Evolutionary conservation across 192 early-diverging fungal species (phyloP).

Genomic region (Backusella westeae): DNA sequence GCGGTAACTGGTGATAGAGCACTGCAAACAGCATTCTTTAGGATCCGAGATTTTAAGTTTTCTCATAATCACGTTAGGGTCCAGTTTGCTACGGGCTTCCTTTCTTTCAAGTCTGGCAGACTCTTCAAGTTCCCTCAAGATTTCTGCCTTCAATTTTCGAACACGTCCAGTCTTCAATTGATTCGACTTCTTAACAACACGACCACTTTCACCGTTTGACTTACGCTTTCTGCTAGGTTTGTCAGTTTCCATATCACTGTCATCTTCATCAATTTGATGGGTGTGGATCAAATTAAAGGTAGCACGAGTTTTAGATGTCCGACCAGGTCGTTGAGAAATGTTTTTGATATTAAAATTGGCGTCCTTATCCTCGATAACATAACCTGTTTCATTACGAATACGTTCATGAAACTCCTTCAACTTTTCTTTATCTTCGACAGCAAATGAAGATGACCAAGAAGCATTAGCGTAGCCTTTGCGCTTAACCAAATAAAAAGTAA

Average conservation of each 20-base stretch:
- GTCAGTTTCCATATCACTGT: background rate
- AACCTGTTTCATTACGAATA: background rate
- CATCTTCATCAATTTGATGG: background rate
- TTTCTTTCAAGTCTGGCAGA: background rate
- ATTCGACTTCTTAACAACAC: background rate
- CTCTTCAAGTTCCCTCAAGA: background rate
- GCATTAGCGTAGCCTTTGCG: background rate
- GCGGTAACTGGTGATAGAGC: slow-evolving; percentile 39
- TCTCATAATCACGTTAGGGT: background rate
- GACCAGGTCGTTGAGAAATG: background rate
- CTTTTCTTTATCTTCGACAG: background rate
- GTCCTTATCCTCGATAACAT: background rate
- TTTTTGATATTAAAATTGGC: background rate
- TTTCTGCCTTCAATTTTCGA: background rate
- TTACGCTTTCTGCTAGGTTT: background rate
- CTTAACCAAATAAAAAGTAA: background rate
- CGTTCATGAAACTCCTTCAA: background rate
- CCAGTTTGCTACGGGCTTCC: background rate
- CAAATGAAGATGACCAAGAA: background rate
- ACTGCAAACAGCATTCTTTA: slow-evolving; percentile 43
- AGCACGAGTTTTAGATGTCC: slow-evolving; percentile 15
- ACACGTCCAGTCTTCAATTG: background rate
- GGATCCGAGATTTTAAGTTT: background rate
- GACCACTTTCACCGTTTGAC: background rate
- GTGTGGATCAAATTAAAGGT: background rate